Base-by-base conservation (phyloP, 1,284 basidiomycete species). In the Pseudomicrostroma phylloplanum region DNA sequence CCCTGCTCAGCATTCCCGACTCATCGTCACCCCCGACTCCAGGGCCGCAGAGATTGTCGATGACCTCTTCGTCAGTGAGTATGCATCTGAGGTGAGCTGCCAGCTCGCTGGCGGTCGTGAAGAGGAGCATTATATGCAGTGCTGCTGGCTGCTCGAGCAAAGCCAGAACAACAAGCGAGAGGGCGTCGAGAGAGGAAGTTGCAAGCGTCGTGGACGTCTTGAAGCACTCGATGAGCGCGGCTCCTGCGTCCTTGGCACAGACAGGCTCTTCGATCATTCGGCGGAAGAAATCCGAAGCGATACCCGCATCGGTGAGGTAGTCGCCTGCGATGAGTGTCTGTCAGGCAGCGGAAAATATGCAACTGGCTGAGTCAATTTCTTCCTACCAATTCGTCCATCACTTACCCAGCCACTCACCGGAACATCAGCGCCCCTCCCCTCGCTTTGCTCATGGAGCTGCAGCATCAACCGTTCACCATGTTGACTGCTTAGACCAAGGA, bases 21-120 rank as follows among this genome's bases (percentile, higher is more conserved):
- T 54, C 51, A 19, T 54, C 51, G 6, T 54, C 51, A 21, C 17
- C 51, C 13, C 25, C 51, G 15, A 25, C 51, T 54, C 51, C 51
- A 21, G 51, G 25, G 19, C 51, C 51, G 13, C 51, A 21, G 3
- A 23, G 51, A 15, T 26, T 25, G 26, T 21, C 51, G 51, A 54
- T 15, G 7, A 26, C 51, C 51, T 54, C 51, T 15, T 54, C 51
- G 25, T 25, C 21, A 6, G 19, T 25, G 7, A 54, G 13, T 4
- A 54, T 7, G 21, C 21, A 13, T 23, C 13, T 19, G 17, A 54
- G 51, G 13, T 6, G 51, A 13, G 19, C 51, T 13, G 7, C 21
- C 4, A 54, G 51, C 6, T 25, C 21, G 7, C 6, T 25, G 2
- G 51, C 21, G 25, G 8, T 17, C 21, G 13, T 13, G 26, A 54